Base-by-base conservation (phyloP, 257 asterid species). In the Solanum virginianum region DNA sequence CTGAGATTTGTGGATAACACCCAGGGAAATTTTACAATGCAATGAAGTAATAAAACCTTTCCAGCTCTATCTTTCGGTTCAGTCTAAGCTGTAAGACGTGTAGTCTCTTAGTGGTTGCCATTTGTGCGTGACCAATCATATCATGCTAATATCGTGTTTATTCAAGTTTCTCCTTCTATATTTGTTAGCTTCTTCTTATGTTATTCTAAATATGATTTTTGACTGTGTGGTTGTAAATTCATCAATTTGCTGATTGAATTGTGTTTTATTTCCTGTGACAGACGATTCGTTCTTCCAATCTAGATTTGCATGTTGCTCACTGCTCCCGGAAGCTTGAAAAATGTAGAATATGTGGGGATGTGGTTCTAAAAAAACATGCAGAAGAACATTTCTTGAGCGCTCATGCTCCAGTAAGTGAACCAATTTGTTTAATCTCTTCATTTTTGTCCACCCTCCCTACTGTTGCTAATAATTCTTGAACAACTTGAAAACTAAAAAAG, bases 321-420 rank as follows among this genome's bases (percentile, higher is more conserved):
- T 94, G 98, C 90, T 94, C 93, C 65, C 95, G 98, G 88, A 97
- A 97, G 90, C 92, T 97, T 87, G 98, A 94, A 90, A 97, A 92
- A 88, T 97, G 98, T 91, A 93, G 93, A 94, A 91, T 92, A 62
- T 97, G 98, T 77, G 93, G 97, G 53, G 98, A 97, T 86, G 92
- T 97, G 99, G 80, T 97, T 86, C 99, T 98, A 47, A 91, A 84
- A 68, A 93, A 87, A 81, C 89, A 85, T 41, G 92, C 93, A 0
- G 98, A 97, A 89, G 98, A 97, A 87, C 99, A 97, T 89, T 97
- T 89, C 91, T 89, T 97, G 77, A 89, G 92, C 92, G 93, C 95
- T 88, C 99, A 97, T 91, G 99, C 99, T 69, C 97, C 93, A 88
- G 99, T 97, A 92, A 39, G 91, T 79, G 71, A 7, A 66, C 57